phyloP scores from a whole-genome alignment of 192 early-diverging fungal species.

The Linnemannia exigua region DNA sequence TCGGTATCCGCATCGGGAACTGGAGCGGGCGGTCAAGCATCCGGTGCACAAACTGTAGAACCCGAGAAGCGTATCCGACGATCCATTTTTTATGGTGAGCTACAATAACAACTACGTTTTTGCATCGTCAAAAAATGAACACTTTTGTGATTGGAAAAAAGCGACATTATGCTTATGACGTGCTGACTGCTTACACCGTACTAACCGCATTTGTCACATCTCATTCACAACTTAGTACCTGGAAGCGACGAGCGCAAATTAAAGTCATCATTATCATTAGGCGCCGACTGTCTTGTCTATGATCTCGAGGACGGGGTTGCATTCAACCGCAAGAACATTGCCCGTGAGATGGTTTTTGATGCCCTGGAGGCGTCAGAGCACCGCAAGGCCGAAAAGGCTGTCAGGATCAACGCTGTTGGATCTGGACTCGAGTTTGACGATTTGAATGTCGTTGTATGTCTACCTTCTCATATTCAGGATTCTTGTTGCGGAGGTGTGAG shows the following conservation, averaged over 20 bases:
- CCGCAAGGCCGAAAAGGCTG: slow-evolving; percentile 84
- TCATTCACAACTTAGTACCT: slow-evolving; percentile 67
- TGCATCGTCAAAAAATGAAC: background rate
- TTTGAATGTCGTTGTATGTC: slow-evolving; percentile 78
- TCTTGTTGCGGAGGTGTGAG: background rate
- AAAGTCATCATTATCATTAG: slow-evolving; percentile 74
- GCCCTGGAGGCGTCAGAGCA: slow-evolving; percentile 78
- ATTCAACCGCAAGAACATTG: slow-evolving; percentile 83
- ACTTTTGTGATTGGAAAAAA: background rate
- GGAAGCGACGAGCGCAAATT: slow-evolving; percentile 93
- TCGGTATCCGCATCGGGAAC: slow-evolving; percentile 6
- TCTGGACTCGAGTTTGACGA: slow-evolving; percentile 85
- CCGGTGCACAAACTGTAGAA: background rate
- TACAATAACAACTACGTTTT: too few relatives aligned
- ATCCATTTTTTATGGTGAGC: slow-evolving; percentile 57
- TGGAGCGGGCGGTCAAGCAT: background rate
- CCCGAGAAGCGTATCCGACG: slow-evolving; percentile 52
- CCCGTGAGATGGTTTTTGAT: slow-evolving; percentile 78
- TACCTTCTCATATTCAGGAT: slow-evolving; percentile 28
- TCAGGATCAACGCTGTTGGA: slow-evolving; percentile 91
- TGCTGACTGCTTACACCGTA: too few relatives aligned
- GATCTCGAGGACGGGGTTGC: slow-evolving; percentile 96
- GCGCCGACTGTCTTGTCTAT: slow-evolving; percentile 89
- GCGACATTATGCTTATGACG: background rate
- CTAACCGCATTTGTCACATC: background rate